Evolutionary conservation across 176 grass and related monocot genomes (phyloP).

Genomic region (Rhynchospora breviuscula): DNA sequence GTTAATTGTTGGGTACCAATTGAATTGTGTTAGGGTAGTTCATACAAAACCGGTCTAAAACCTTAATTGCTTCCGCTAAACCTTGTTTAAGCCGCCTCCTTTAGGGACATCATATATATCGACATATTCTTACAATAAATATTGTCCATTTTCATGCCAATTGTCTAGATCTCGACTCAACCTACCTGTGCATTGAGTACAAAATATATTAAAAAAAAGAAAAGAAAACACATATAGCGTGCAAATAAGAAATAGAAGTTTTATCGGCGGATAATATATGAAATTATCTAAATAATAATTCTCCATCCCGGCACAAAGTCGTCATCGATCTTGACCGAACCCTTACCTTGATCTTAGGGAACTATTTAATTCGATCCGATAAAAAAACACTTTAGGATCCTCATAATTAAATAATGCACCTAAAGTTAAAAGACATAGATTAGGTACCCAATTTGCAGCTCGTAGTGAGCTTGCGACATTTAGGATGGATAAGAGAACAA

Average conservation of each 20-base stretch:
- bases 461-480: neutral
- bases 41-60: too few relatives aligned
- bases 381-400: neutral
- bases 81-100: too few relatives aligned
- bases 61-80: too few relatives aligned
- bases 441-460: neutral
- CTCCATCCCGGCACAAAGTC: constrained; percentile 11
- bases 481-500: constrained; percentile 59
- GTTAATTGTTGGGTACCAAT: too few relatives aligned
- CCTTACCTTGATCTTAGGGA: constrained; percentile 21
- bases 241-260: neutral
- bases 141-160: too few relatives aligned
- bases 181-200: neutral
- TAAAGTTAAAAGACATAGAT: constrained; percentile 5
- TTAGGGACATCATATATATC: too few relatives aligned
- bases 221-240: neutral
- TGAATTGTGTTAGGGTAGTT: too few relatives aligned
- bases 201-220: neutral
- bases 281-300: neutral
- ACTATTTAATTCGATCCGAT: neutral
- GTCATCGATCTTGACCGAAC: constrained; percentile 16
- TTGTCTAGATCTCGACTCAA: neutral
- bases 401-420: neutral
- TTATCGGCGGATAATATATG: neutral
- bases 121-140: too few relatives aligned